Evolutionary conservation across 2,329 filamentous ascomycete species (phyloP).

Genomic region (Didymella pinodella): DNA sequence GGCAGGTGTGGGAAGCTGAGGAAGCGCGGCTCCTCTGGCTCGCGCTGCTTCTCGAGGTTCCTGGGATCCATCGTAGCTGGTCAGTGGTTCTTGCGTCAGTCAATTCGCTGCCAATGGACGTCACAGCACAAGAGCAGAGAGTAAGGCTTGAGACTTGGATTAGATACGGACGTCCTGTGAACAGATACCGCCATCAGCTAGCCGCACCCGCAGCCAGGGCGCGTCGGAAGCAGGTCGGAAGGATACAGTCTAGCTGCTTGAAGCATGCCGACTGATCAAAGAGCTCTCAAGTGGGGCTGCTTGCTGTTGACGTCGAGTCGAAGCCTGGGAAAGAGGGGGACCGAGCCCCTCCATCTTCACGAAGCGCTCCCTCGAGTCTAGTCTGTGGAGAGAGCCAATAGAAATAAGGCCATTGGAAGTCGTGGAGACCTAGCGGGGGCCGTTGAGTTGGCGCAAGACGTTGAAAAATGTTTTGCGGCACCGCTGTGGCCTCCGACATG

Average conservation of each 20-base stretch:
- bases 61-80: slow-evolving; percentile 45
- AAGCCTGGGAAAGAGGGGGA: slow-evolving; percentile 33
- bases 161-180: slow-evolving; percentile 33
- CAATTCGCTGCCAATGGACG: neutral
- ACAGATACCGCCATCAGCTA: slow-evolving; percentile 34
- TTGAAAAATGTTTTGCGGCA: slow-evolving; percentile 24
- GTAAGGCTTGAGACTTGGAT: slow-evolving; percentile 23
- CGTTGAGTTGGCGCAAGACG: slow-evolving; percentile 25
- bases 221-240: slow-evolving; percentile 24
- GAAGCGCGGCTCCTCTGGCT: slow-evolving; percentile 56
- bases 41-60: slow-evolving; percentile 47
- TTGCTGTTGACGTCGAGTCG: slow-evolving; percentile 26
- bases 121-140: slow-evolving; percentile 2
- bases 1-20: slow-evolving; percentile 65
- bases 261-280: slow-evolving; percentile 28
- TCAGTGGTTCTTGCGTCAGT: neutral
- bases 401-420: slow-evolving; percentile 30
- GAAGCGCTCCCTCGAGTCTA: slow-evolving; percentile 27
- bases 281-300: slow-evolving; percentile 31
- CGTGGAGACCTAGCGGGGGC: slow-evolving; percentile 19
- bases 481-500: slow-evolving; percentile 19
- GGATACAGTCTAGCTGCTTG: slow-evolving; percentile 22
- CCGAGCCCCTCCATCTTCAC: slow-evolving; percentile 24
- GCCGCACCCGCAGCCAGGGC: slow-evolving; percentile 28
- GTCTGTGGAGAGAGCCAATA: slow-evolving; percentile 38